Evolutionary conservation across 2,329 filamentous ascomycete genomes (phyloP), one percentile per base, ranked within the genome.

Genomic region (Ceratocystis cacaofunesta): DNA sequence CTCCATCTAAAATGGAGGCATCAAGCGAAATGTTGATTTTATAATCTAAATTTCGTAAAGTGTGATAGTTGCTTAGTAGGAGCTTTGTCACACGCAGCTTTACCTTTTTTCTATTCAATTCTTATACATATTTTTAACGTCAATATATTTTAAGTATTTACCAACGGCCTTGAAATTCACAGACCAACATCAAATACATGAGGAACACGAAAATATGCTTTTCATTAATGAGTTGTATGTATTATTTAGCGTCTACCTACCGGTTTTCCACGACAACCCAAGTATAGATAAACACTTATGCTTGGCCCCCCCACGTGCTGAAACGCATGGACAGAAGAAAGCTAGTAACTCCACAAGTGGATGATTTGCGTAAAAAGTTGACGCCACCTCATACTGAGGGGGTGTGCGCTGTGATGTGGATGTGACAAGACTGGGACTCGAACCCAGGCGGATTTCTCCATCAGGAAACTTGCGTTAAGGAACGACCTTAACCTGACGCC

Each of bases 401-500:
- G 30, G 30, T 32, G 30, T 32, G 30, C 30, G 30, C 5, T 6
- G 6, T 1, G 30, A 32, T 8, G 3, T 67, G 66, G 30, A 32
- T 32, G 10, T 67, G 66, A 65, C 66, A 67, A 67, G 63, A 67
- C 66, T 67, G 63, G 66, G 63, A 67, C 63, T 63, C 66, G 63
- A 67, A 65, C 66, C 66, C 63, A 65, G 60, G 66, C 66, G 58
- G 63, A 67, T 67, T 65, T 65, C 66, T 67, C 58, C 66, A 67
- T 67, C 63, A 65, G 58, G 63, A 67, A 63, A 65, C 61, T 67
- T 63, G 63, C 63, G 66, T 65, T 63, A 67, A 65, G 66, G 63
- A 67, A 67, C 60, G 66, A 71, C 72, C 72, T 73, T 73, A 73
- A 73, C 71, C 72, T 73, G 70, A 71, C 72, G 71, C 72, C 71